Evolutionary conservation across 2,329 filamentous ascomycete genomes (phyloP).

Genomic region (Xylariomycetidae sp.): DNA sequence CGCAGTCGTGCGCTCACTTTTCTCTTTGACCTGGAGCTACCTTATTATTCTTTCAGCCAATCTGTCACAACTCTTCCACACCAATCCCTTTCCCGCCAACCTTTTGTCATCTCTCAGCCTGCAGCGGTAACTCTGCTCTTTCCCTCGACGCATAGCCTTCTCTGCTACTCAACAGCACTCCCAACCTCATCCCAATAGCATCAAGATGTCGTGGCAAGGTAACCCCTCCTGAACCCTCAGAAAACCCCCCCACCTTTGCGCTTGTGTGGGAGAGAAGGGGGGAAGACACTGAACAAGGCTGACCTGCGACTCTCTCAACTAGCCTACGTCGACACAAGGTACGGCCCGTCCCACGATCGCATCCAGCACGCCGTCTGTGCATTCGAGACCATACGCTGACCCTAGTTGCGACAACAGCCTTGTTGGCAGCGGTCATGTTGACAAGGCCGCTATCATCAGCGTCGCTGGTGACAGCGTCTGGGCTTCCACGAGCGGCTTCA

Average conservation of each 20-base stretch:
- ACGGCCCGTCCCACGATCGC: constrained; percentile 18
- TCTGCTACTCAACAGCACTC: constrained; percentile 2
- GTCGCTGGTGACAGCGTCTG: constrained; percentile 73
- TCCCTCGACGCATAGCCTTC: constrained; percentile 1
- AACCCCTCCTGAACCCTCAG: constrained; percentile 23
- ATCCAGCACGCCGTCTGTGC: no score
- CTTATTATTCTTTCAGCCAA: constrained; percentile 1
- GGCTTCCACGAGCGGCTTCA: constrained; percentile 66
- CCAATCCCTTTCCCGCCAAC: no score
- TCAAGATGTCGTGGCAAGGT: constrained; percentile 70
- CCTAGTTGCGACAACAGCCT: constrained; percentile 50
- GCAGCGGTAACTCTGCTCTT: constrained; percentile 10
- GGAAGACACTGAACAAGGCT: constrained; percentile 14
- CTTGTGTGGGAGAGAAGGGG: no score
- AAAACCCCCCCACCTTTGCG: constrained; percentile 7
- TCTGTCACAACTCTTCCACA: constrained; percentile 1
- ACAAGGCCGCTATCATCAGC: constrained; percentile 82
- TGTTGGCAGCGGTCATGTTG: constrained; percentile 69
- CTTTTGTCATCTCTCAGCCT: no score
- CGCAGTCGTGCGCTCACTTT: constrained; percentile 12
- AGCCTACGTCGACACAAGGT: constrained; percentile 60
- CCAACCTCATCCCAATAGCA: not conserved
- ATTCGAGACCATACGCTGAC: constrained; percentile 3
- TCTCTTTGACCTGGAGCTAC: constrained; percentile 6
- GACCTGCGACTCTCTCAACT: constrained; percentile 11